Evolutionary conservation across 1,284 basidiomycete genomes (phyloP).

Genomic region (Ceratobasidium sp.): DNA sequence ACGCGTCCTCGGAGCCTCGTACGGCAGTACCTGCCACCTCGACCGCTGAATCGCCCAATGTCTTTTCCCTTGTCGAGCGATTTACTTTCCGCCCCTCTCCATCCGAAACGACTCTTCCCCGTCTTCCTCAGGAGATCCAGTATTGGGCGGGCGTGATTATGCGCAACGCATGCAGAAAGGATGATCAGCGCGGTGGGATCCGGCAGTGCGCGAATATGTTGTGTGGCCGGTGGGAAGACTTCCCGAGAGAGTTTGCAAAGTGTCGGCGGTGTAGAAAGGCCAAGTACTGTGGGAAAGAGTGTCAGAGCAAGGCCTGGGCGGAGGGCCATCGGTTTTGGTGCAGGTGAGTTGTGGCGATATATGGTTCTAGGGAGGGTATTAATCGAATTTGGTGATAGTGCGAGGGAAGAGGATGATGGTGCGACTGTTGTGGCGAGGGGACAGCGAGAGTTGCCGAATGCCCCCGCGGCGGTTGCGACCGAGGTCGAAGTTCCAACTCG

Average conservation of each 20-base stretch:
- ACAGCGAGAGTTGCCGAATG: background rate
- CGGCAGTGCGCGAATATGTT: slow-evolving; percentile 98
- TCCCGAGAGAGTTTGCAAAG: slow-evolving; percentile 96
- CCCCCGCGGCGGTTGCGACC: slow-evolving; percentile 12
- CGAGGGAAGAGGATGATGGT: slow-evolving; percentile 21
- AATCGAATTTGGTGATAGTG: background rate
- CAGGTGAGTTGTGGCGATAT: slow-evolving; percentile 51
- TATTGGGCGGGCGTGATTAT: slow-evolving; percentile 99
- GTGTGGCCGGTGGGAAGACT: slow-evolving; percentile 94
- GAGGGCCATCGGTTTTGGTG: slow-evolving; percentile 96
- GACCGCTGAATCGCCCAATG: slow-evolving; percentile 63
- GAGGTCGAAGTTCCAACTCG: slow-evolving; percentile 23
- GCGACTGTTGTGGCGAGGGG: slow-evolving; percentile 7
- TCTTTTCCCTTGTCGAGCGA: slow-evolving; percentile 95
- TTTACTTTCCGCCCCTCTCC: slow-evolving; percentile 94
- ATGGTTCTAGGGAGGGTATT: background rate
- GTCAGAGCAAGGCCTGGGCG: slow-evolving; percentile 96
- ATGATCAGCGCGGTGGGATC: slow-evolving; percentile 91
- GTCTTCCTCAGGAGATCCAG: slow-evolving; percentile 91
- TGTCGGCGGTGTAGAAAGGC: slow-evolving; percentile 96
- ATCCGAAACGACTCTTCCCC: slow-evolving; percentile 76
- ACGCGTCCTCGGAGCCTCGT: slow-evolving; percentile 44
- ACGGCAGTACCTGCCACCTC: slow-evolving; percentile 42
- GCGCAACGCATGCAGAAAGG: slow-evolving; percentile 98
- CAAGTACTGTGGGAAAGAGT: slow-evolving; percentile 98